phyloP scores from a whole-genome alignment of 768 basidiomycete genomes.

The Mycena crocata region DNA sequence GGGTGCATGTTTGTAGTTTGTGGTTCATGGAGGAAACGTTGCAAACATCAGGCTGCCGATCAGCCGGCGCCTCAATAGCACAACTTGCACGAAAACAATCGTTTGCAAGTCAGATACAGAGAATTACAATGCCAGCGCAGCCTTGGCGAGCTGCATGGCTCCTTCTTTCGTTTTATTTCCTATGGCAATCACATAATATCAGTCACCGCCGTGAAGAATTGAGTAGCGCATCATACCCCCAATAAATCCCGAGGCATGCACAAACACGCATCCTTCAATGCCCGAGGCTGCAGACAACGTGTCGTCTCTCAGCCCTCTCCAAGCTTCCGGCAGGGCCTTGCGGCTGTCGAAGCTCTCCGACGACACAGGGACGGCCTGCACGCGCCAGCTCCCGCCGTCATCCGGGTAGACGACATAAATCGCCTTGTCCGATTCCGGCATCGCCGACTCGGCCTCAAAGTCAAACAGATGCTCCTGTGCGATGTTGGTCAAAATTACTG shows the following conservation, averaged over 20 bases:
- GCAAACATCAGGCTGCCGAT: slow-evolving; percentile 27
- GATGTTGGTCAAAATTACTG: slow-evolving; percentile 3
- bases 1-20: slow-evolving; percentile 15
- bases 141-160: slow-evolving; percentile 80
- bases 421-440: slow-evolving; percentile 63
- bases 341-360: slow-evolving; percentile 91
- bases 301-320: slow-evolving; percentile 93
- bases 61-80: neutral
- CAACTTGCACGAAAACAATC: neutral
- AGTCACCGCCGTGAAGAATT: slow-evolving; percentile 6
- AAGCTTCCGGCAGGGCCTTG: slow-evolving; percentile 91
- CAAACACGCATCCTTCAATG: slow-evolving; percentile 87
- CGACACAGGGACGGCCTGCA: slow-evolving; percentile 90
- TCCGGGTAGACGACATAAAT: slow-evolving; percentile 94
- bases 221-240: slow-evolving; percentile 73
- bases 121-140: slow-evolving; percentile 63
- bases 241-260: slow-evolving; percentile 97
- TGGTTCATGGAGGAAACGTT: slow-evolving; percentile 25
- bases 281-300: slow-evolving; percentile 78
- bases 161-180: slow-evolving; percentile 94
- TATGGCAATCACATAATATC: slow-evolving; percentile 44
- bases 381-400: slow-evolving; percentile 83
- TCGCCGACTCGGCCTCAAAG: slow-evolving; percentile 71
- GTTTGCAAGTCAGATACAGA: slow-evolving; percentile 6
- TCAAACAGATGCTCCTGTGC: slow-evolving; percentile 88